Base-by-base conservation (phyloP, 495 filamentous ascomycete species). In the Neurospora tetraspora region DNA sequence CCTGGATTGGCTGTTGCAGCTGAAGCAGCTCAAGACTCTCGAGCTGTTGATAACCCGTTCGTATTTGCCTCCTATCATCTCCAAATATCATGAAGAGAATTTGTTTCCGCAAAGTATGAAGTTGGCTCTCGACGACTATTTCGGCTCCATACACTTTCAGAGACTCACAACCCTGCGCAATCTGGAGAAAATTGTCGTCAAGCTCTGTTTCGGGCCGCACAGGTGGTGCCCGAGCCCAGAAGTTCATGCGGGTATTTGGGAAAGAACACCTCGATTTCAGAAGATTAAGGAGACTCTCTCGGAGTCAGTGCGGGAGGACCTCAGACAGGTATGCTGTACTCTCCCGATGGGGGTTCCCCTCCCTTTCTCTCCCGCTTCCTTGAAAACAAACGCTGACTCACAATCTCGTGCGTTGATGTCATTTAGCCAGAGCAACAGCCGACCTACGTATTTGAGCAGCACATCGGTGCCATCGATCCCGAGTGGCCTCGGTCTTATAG, bases 91-190 rank as follows among this genome's bases (percentile, higher is more conserved):
- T 2, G 7, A 37, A 37, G 8, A 2, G 7, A 0, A 2, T 37
- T 40, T 14, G 11, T 14, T 37, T n/a, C 2, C 14, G 42, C 2
- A 0, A 0, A 2, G 2, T 43, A 3, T 43, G 16, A 1, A 43
- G 42, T 43, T 0, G 3, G 7, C 0, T n/a, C 14, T 9, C 18
- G 3, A 1, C n/a, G 1, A 20, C 0, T 9, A 0, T 23, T 14
- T 53, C 10, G 20, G 4, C 18, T 9, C 20, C 45, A 6, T 5
- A 2, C 2, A 2, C n/a, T 12, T 53, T 12, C 10, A 3, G 20
- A 53, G 20, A 27, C 4, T 53, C 10, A 27, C 20, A 53, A 5
- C 45, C 10, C 0, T 53, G n/a, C 45, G 45, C 45, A 53, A 53
- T 1, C 20, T 53, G 20, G 45, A 53, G 20, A 53, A 27, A 0